Percentiles rank a stretch among this genome's conserved stretches.
phyloP scores from a whole-genome alignment of 2,329 filamentous ascomycete species.

The Colletotrichum tropicale region DNA sequence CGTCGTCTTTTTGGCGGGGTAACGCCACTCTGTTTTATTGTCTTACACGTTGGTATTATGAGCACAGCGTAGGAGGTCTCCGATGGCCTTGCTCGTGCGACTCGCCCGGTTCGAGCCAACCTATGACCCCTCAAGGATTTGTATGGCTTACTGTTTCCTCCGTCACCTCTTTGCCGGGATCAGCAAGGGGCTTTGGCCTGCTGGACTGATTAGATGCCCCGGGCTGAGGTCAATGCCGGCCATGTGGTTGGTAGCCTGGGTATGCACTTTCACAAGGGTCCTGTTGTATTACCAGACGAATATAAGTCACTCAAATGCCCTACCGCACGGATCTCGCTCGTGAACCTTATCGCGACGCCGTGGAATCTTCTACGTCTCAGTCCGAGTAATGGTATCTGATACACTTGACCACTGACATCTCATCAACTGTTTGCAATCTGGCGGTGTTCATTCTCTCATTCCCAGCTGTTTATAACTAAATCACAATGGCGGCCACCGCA shows the following conservation, averaged over 20 bases:
- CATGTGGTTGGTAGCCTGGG: slow-evolving; percentile 3
- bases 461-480: background rate
- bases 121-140: background rate
- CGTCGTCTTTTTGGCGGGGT: background rate
- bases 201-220: background rate
- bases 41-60: slow-evolving; percentile 14
- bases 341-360: slow-evolving; percentile 8
- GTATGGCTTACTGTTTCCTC: background rate
- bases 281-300: background rate
- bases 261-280: background rate
- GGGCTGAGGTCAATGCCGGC: background rate
- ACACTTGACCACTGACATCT: background rate
- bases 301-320: slow-evolving; percentile 4
- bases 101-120: background rate
- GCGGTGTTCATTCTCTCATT: background rate
- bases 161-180: background rate
- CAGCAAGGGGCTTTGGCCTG: background rate
- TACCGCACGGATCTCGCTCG: background rate
- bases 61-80: slow-evolving; percentile 7
- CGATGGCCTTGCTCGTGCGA: background rate
- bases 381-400: background rate
- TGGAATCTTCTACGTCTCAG: background rate
- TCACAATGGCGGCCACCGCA: slow-evolving; percentile 43
- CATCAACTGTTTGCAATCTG: background rate
- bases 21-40: slow-evolving; percentile 1